Evolutionary conservation across 1,139 yeast species (phyloP).

Genomic region (Debaryomyces coudertii): DNA sequence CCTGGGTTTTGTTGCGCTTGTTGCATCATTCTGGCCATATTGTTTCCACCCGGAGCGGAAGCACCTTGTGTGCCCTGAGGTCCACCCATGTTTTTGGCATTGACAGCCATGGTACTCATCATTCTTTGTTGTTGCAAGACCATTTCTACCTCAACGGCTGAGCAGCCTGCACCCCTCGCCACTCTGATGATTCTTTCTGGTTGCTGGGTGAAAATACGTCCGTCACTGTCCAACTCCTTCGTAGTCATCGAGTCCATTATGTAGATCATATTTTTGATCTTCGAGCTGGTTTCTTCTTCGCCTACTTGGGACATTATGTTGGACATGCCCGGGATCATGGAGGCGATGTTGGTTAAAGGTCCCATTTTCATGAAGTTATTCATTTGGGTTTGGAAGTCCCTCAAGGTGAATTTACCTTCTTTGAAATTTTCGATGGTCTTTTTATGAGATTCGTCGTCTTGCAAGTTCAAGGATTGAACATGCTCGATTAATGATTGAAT

Average conservation of each 20-base stretch:
- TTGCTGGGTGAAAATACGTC: constrained; percentile 74
- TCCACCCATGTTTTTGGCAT: constrained; percentile 56
- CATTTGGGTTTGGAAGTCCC: constrained; percentile 95
- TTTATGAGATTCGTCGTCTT: constrained; percentile 66
- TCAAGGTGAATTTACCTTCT: constrained; percentile 90
- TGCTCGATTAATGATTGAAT: constrained; percentile 93
- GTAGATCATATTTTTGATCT: constrained; percentile 86
- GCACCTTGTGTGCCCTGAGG: constrained; percentile 52
- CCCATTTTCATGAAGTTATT: constrained; percentile 96
- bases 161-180: constrained; percentile 95
- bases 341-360: constrained; percentile 88
- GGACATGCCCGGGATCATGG: constrained; percentile 94
- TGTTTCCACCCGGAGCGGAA: constrained; percentile 35
- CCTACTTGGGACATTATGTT: constrained; percentile 84
- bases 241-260: constrained; percentile 97
- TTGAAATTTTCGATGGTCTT: constrained; percentile 91
- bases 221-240: constrained; percentile 89
- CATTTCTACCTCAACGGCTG: constrained; percentile 92
- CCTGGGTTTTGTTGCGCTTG: constrained; percentile 54
- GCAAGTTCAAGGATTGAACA: constrained; percentile 84
- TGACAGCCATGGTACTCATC: constrained; percentile 93
- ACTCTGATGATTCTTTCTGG: constrained; percentile 88
- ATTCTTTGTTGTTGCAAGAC: constrained; percentile 88
- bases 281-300: constrained; percentile 84
- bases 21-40: constrained; percentile 52